phyloP scores from a whole-genome alignment of 352 stramenopile species.

The Thraustochytrium sp. region DNA sequence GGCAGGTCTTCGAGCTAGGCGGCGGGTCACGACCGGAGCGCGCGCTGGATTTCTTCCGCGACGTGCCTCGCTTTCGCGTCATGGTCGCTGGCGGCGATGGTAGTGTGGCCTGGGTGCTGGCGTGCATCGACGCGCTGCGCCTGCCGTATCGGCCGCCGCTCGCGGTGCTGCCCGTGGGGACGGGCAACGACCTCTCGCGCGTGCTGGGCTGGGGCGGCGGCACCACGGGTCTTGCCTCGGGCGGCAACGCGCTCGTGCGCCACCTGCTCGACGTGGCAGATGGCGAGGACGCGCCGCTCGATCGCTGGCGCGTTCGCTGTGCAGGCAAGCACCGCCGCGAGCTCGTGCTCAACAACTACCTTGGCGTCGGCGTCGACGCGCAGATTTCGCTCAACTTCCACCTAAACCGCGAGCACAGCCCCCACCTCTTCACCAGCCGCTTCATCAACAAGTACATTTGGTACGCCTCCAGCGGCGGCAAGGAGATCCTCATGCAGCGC shows the following conservation, averaged over 20 bases:
- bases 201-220: slow-evolving; percentile 87
- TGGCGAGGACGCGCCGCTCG: slow-evolving; percentile 57
- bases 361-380: slow-evolving; percentile 65
- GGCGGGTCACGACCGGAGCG: not conserved
- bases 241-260: not conserved
- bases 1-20: slow-evolving; percentile 34
- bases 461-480: slow-evolving; percentile 63
- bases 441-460: slow-evolving; percentile 65
- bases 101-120: slow-evolving; percentile 42
- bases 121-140: slow-evolving; percentile 37
- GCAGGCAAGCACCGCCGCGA: not conserved
- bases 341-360: slow-evolving; percentile 68
- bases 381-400: slow-evolving; percentile 66
- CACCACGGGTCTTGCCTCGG: slow-evolving; percentile 45
- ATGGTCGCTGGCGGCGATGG: slow-evolving; percentile 43
- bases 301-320: slow-evolving; percentile 55
- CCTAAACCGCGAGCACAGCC: slow-evolving; percentile 52
- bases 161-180: slow-evolving; percentile 87
- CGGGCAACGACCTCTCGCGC: slow-evolving; percentile 87
- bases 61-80: slow-evolving; percentile 37
- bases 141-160: slow-evolving; percentile 67
- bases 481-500: slow-evolving; percentile 63
- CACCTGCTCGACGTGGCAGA: slow-evolving; percentile 22
- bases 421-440: slow-evolving; percentile 65
- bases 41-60: slow-evolving; percentile 27